These are phyloP conservation scores for Pyrenula massariospora DNA, from an alignment of 495 filamentous ascomycete genomes.

Conservation along the genomic window DNA sequence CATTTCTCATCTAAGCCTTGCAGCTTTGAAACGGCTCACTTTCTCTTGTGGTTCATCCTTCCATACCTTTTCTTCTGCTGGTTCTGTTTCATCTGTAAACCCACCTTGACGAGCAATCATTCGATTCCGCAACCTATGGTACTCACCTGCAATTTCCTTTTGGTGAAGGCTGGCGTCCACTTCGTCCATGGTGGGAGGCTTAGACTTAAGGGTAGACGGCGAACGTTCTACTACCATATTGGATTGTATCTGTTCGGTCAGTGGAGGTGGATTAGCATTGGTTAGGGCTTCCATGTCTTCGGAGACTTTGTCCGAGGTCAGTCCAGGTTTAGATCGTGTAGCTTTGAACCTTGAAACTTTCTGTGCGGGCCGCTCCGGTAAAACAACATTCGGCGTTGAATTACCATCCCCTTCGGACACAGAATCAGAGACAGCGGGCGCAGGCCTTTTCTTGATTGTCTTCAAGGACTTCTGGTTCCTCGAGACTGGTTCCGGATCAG, in stretches of 20 bases:
- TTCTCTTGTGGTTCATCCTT: conserved; percentile 58
- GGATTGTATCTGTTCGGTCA: conserved; percentile 45
- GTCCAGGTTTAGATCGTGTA: conserved; percentile 8
- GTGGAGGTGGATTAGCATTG: conserved; percentile 31
- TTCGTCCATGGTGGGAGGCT: conserved; percentile 51
- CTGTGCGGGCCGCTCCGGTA: conserved; percentile 8
- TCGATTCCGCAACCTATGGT: conserved; percentile 64
- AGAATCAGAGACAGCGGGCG: conserved; percentile 24
- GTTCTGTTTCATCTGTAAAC: conserved; percentile 43
- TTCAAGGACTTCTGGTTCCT: conserved; percentile 17
- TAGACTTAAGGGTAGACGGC: conserved; percentile 10
- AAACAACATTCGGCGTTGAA: conserved; percentile 5
- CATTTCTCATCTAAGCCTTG: conserved; percentile 42
- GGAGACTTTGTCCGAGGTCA: background rate
- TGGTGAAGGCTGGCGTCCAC: conserved; percentile 61
- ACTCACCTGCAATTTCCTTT: conserved; percentile 69
- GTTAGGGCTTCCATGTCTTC: no score
- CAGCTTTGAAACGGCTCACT: conserved; percentile 83
- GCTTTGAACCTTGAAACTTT: conserved; percentile 31
- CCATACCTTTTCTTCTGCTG: conserved; percentile 11
- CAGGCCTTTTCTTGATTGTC: conserved; percentile 25
- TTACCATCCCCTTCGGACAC: conserved; percentile 33
- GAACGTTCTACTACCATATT: conserved; percentile 52
- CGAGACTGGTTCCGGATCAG: conserved; percentile 16
- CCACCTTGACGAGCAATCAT: conserved; percentile 73